Evolutionary conservation across 495 filamentous ascomycete species (phyloP), one percentile per base, ranked within the genome.

Genomic region (Daldinia caldariorum): DNA sequence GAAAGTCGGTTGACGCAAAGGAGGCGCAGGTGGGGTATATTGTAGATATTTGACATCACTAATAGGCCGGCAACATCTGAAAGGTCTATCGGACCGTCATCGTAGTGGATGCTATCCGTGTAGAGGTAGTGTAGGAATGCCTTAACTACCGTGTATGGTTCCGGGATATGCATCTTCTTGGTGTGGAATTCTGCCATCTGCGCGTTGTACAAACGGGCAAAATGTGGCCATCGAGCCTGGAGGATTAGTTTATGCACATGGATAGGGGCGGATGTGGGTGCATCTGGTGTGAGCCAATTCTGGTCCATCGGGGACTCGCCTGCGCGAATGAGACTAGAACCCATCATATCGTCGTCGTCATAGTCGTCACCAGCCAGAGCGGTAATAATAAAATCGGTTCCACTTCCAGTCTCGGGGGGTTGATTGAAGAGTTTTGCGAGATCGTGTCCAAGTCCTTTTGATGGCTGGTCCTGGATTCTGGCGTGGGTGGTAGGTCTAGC

Each of bases 181-280:
- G 92, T 93, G 77, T 98, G 95, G 73, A 95, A 98, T 76, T 99
- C 95, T 9, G 90, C 88, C 95, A 99, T 98, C 70, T 97, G 93
- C 9, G 94, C 88, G 18, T 92, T 87, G 79, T 95, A 97, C 4
- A 99, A 79, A 9, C 94, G 89, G 26, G 89, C 89, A 78, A 99
- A 99, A 77, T 99, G 96, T 13, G 95, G 94, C 95, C 95, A 99
- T 41, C 95, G 89, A 6, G 96, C 90, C 76, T 94, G 92, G 18
- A 99, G 84, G 56, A 99, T 97, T 61, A 99, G 89, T 65, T 90
- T 91, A 79, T 99, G 95, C 29, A 93, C 93, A 76, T 97, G 91
- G 64, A 99, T 97, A 0, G 94, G 93, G n/a, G 84, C 84, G 0
- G 93, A 97, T 0, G 91, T 93, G 3, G 83, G 82, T 4, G 85